Evolutionary conservation across 2,329 filamentous ascomycete species (phyloP).

Genomic region (Drechslerella coelobrocha): DNA sequence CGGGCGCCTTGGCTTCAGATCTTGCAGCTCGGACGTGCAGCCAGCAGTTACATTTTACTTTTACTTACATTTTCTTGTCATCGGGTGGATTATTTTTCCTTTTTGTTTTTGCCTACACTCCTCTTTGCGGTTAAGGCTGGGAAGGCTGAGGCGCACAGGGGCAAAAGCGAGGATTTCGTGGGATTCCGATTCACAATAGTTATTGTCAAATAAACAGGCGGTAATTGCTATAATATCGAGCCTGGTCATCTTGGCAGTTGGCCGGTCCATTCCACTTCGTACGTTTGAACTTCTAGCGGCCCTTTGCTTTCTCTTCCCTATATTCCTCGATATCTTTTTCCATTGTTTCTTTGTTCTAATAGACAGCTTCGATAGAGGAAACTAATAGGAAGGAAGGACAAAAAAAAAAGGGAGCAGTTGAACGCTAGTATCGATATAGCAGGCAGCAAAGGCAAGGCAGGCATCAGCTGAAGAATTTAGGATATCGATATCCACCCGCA

Average conservation of each 20-base stretch:
- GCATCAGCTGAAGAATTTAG: constrained; percentile 13
- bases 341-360: not conserved
- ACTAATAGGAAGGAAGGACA: no score
- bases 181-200: no score
- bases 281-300: not conserved
- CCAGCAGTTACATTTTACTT: constrained; percentile 16
- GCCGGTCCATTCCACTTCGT: not conserved
- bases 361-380: no score
- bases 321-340: not conserved
- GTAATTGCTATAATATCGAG: constrained; percentile 8
- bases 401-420: no score
- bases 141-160: no score
- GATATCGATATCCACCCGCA: constrained; percentile 7
- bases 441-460: not conserved
- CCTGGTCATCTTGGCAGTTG: no score
- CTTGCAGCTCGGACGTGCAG: not conserved
- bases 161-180: no score
- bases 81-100: constrained; percentile 5
- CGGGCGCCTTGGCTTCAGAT: not conserved
- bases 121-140: not conserved
- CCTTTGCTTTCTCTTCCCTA: not conserved
- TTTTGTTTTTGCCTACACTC: not conserved
- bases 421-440: not conserved
- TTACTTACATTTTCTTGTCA: constrained; percentile 13
- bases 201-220: no score